These are phyloP conservation scores for Hawksworthiomyces lignivorus DNA, from an alignment of 2,329 filamentous ascomycete genomes.

Conservation along the genomic window DNA sequence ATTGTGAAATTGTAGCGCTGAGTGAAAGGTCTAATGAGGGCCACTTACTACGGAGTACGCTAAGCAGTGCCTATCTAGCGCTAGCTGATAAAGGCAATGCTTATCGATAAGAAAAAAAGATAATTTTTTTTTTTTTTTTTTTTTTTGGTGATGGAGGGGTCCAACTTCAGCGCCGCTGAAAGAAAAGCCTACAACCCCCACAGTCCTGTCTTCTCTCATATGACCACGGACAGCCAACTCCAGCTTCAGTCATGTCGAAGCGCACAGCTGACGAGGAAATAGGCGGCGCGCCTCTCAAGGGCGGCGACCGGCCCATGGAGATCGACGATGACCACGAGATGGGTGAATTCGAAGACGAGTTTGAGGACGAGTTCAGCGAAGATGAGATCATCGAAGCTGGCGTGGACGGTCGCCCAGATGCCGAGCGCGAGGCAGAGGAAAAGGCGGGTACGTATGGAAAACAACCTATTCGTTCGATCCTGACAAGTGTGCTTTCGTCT, in stretches of 20 bases:
- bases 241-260: slow-evolving; percentile 14
- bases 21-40: no score
- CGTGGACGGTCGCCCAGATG: slow-evolving; percentile 85
- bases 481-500: no score
- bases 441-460: slow-evolving; percentile 52
- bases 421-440: slow-evolving; percentile 86
- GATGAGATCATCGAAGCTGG: slow-evolving; percentile 93
- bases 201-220: no score
- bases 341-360: slow-evolving; percentile 91
- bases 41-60: no score
- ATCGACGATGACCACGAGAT: slow-evolving; percentile 57
- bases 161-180: no score
- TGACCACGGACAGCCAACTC: no score
- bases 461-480: not conserved
- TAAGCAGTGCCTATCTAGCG: no score
- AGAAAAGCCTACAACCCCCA: not conserved
- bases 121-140: slow-evolving; percentile 4
- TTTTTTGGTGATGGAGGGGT: slow-evolving; percentile 1
- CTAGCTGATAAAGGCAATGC: not conserved
- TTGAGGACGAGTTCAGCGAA: slow-evolving; percentile 76
- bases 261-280: slow-evolving; percentile 14
- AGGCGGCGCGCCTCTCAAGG: slow-evolving; percentile 42
- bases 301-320: slow-evolving; percentile 56
- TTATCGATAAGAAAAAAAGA: slow-evolving; percentile 12
- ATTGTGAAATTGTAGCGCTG: no score